Percentiles rank a stretch among this genome's conserved stretches.
These are phyloP conservation scores for Penicillium psychrosexuale DNA, from an alignment of 2,329 filamentous ascomycete species.

Conservation along the genomic window DNA sequence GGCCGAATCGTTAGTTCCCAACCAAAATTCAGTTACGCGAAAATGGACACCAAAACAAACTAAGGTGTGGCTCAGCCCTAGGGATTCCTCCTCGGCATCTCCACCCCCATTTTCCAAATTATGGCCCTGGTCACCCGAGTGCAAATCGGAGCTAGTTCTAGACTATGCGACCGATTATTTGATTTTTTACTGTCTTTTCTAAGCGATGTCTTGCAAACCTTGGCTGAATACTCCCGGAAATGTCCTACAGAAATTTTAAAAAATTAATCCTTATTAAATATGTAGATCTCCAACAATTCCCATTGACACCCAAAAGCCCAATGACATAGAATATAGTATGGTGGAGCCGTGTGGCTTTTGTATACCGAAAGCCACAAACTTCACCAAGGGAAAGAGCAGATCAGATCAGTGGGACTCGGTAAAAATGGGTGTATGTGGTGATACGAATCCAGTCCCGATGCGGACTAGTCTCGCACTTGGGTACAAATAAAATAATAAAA, in stretches of 20 bases:
- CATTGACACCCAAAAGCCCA: slow-evolving; percentile 4
- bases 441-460: slow-evolving; percentile 3
- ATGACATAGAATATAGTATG: slow-evolving; percentile 2
- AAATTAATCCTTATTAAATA: background rate
- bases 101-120: slow-evolving; percentile 12
- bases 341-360: slow-evolving; percentile 9
- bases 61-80: slow-evolving; percentile 26
- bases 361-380: slow-evolving; percentile 13
- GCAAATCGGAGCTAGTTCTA: slow-evolving; percentile 8
- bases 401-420: slow-evolving; percentile 21
- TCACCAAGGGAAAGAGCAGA: slow-evolving; percentile 3
- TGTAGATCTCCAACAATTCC: slow-evolving; percentile 2
- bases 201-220: slow-evolving; percentile 2
- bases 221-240: background rate
- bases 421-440: background rate
- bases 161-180: background rate
- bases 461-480: slow-evolving; percentile 4
- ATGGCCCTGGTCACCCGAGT: slow-evolving; percentile 15
- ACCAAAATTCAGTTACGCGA: background rate
- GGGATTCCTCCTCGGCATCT: slow-evolving; percentile 8
- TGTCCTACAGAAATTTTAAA: background rate
- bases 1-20: slow-evolving; percentile 8
- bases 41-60: background rate
- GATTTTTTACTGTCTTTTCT: background rate
- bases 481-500: background rate